phyloP scores from a whole-genome alignment of 2,329 filamentous ascomycete genomes.

The Bipolaris victoriae region DNA sequence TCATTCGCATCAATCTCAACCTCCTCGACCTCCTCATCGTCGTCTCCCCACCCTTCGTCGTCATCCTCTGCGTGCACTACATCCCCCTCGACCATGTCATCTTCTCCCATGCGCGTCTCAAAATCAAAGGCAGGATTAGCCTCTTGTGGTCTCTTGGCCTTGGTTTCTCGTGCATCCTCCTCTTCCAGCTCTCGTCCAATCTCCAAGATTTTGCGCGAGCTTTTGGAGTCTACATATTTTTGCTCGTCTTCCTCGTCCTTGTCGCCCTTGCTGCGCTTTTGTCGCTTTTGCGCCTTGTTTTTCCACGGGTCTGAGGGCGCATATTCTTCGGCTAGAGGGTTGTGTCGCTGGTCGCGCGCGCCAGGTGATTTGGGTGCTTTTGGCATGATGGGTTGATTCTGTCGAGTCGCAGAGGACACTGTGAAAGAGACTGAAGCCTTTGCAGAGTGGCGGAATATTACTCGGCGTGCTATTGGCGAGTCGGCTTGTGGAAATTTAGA shows the following conservation, averaged over 20 bases:
- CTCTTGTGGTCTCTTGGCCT: conserved; percentile 50
- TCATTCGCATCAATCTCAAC: conserved; percentile 87
- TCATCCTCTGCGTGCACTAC: conserved; percentile 60
- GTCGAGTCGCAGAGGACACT: no score
- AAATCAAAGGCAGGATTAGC: conserved; percentile 76
- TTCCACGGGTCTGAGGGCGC: conserved; percentile 72
- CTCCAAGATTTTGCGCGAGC: conserved; percentile 85
- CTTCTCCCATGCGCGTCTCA: conserved; percentile 72
- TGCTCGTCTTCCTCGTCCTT: conserved; percentile 62
- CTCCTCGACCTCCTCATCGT: conserved; percentile 72
- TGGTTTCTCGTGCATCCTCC: conserved; percentile 69
- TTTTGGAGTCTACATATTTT: conserved; percentile 84
- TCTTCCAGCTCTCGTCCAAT: conserved; percentile 88
- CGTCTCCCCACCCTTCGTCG: conserved; percentile 73
- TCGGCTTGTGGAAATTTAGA: conserved; percentile 6
- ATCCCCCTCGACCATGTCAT: conserved; percentile 50
- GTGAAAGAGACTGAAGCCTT: no score
- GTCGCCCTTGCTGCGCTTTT: conserved; percentile 62
- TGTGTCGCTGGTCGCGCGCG: conserved; percentile 73
- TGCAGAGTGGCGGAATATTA: not conserved
- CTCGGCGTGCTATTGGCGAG: not conserved
- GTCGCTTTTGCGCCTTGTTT: conserved; percentile 70
- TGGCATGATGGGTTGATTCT: conserved; percentile 65
- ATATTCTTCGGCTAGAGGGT: conserved; percentile 90
- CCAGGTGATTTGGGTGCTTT: conserved; percentile 69